Base-by-base conservation (phyloP, 2,329 filamentous ascomycete species). In the Apiospora kogelbergensis region DNA sequence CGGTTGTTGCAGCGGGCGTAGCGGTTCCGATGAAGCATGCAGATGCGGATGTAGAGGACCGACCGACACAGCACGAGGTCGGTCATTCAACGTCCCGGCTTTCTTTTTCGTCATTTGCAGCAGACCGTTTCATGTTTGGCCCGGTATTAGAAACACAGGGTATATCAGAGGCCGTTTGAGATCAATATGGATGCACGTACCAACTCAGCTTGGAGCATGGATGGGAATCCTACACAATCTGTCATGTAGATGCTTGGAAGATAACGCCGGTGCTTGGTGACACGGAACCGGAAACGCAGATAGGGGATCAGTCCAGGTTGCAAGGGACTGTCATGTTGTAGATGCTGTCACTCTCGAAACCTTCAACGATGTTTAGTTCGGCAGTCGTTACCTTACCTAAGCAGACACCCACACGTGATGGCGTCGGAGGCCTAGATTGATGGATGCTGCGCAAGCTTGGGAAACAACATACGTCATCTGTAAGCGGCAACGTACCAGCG, bases 391-490 rank as follows among this genome's bases (percentile, higher is more conserved):
- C 13, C 11, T 42, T 42, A 42, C 40, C 40, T 42, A 60, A 60
- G 26, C 53, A 30, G 26, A 26, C 30, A n/a, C n/a, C n/a, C 30
- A 37, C 53, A 60, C 53, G 53, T 60, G 53, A 60, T 60, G 37
- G 33, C n/a, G 53, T 13, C 53, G 20, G 33, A 37, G 30, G 53
- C 53, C 53, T 60, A 60, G 53, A n/a, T 60, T 11, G 53, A 33
- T 3, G 26, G 48, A n/a, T 20, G 48, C 7, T 57, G 48, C 48
- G 26, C 48, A 37, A n/a, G 53, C 53, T 30, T 33, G 17, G 53
- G 53, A 37, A 60, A 37, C 53, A 37, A 13, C 53, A 60, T 60
- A 60, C 53, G 53, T 60, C 53, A 60, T 60, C 53, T 37, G 26
- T 30, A 20, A 22, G 53, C 53, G 30, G 30, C 53, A 60, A 60